A percentile compares a stretch with the other conserved stretches of the same genome.
Evolutionary conservation across 306 rosid genomes (phyloP).

Genomic region (Cucumis hystrix): DNA sequence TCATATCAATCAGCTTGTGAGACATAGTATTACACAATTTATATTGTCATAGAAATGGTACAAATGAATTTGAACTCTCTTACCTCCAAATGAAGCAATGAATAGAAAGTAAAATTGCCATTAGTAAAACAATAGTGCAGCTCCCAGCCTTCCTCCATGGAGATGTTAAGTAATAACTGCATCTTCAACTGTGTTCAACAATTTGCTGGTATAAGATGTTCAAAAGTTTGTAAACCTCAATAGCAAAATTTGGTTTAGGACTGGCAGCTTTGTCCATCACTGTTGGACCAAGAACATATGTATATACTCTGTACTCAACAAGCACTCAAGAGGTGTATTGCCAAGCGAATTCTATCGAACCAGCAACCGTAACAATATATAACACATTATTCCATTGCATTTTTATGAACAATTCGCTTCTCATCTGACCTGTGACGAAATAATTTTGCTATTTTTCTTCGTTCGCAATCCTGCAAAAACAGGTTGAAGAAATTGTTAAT

Average conservation of each 20-base stretch:
- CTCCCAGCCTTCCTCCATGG: constrained; percentile 17
- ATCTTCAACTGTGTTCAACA: constrained; percentile 3
- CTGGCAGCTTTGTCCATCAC: not conserved
- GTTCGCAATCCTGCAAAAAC: constrained; percentile 67
- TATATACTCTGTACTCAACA: not conserved
- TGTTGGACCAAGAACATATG: not conserved
- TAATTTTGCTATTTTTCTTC: constrained; percentile 84
- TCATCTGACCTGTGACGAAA: constrained; percentile 77
- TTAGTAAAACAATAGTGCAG: constrained; percentile 19
- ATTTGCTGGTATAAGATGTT: constrained; percentile 14
- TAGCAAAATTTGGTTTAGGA: not conserved
- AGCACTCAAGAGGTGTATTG: not conserved
- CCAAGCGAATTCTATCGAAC: constrained; percentile 15
- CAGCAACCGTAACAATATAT: constrained; percentile 10
- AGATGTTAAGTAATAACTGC: constrained; percentile 3
- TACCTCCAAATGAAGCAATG: constrained; percentile 31
- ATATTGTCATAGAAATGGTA: constrained; percentile 14
- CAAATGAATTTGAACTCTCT: constrained; percentile 20
- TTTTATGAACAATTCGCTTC: constrained; percentile 23
- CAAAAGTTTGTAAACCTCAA: constrained; percentile 4
- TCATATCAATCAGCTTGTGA: not conserved
- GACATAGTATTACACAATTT: constrained; percentile 4
- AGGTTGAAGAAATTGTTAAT: not conserved
- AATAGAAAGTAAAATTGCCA: constrained; percentile 29
- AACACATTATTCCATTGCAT: constrained; percentile 19